Base-by-base conservation (phyloP, 1,139 yeast species). In the Lodderomyces parapsilosis region DNA sequence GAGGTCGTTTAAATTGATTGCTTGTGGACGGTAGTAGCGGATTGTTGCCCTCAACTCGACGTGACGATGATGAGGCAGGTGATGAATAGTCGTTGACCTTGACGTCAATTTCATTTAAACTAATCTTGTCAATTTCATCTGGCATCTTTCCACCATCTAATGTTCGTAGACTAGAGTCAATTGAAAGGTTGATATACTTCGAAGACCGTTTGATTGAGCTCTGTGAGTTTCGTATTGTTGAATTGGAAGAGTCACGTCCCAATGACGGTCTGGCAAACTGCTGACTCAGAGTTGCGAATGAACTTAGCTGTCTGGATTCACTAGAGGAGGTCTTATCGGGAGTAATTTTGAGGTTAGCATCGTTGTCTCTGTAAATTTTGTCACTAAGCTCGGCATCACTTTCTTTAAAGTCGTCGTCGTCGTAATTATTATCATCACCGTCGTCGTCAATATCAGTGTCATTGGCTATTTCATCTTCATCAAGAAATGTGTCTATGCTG, bases 1-100 rank as follows among this genome's bases (percentile, higher is more conserved):
- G 78, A 1, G 79, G 76, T 34, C 79, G 61, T 48, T 75, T 75
- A 50, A 68, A 73, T 48, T 71, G 72, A 49, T 72, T 72, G 47
- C 46, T 58, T 34, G 45, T 18, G 27, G 27, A 24, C 38, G 32
- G 39, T 38, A 11, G 37, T 37, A 49, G 47, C 38, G 58, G 53
- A 38, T 14, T 33, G 9, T n/a, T n/a, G n/a, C n/a, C n/a, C n/a
- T 37, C 32, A n/a, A 17, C 19, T 15, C n/a, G 6, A n/a, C 33
- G 19, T 30, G 33, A 30, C 15, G 33, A 15, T 7, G 32, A 14
- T 31, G 38, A 24, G 6, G 41, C 38, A 32, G 49, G 49, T n/a
- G 47, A 42, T 17, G 46, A 44, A 40, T 33, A 39, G 25, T 52
- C 58, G 38, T 52, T 45, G 7, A 59, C 56, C 22, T 49, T 33